Evolutionary conservation across 2,329 filamentous ascomycete species (phyloP).

Genomic region (Penicillium fuscoglaucum): DNA sequence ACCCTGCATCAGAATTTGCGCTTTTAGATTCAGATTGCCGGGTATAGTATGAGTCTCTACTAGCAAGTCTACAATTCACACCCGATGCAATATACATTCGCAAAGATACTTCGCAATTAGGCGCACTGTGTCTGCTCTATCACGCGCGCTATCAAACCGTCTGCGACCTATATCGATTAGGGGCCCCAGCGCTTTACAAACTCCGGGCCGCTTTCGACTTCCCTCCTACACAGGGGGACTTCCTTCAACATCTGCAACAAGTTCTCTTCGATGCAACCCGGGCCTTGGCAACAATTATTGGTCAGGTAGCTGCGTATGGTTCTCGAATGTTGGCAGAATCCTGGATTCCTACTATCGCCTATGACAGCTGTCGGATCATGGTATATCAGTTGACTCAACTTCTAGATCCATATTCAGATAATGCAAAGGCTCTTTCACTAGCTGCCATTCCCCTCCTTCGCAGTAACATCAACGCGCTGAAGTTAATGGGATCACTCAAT

Average conservation of each 20-base stretch:
- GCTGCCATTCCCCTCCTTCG: constrained; percentile 16
- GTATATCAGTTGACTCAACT: constrained; percentile 51
- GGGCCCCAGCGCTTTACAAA: constrained; percentile 25
- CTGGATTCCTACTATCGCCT: constrained; percentile 50
- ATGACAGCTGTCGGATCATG: constrained; percentile 52
- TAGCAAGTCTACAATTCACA: constrained; percentile 23
- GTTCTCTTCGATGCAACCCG: constrained; percentile 29
- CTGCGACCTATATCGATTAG: constrained; percentile 24
- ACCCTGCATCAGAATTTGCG: constrained; percentile 21
- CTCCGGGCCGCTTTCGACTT: constrained; percentile 26
- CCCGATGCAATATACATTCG: constrained; percentile 23
- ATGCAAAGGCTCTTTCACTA: constrained; percentile 22
- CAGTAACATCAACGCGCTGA: constrained; percentile 24
- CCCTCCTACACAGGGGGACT: constrained; percentile 21
- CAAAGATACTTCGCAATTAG: constrained; percentile 24
- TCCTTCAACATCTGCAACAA: constrained; percentile 22
- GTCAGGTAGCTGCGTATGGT: constrained; percentile 46
- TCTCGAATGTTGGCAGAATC: constrained; percentile 47
- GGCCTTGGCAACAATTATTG: constrained; percentile 26
- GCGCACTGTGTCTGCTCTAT: constrained; percentile 23
- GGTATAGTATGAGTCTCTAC: constrained; percentile 24
- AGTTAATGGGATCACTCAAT: constrained; percentile 23
- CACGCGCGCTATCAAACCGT: constrained; percentile 25
- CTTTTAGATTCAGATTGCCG: constrained; percentile 22
- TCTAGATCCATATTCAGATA: constrained; percentile 28